Conservation (phyloP, 2,329 filamentous ascomycete genomes). For the Colletotrichum tanaceti region DNA sequence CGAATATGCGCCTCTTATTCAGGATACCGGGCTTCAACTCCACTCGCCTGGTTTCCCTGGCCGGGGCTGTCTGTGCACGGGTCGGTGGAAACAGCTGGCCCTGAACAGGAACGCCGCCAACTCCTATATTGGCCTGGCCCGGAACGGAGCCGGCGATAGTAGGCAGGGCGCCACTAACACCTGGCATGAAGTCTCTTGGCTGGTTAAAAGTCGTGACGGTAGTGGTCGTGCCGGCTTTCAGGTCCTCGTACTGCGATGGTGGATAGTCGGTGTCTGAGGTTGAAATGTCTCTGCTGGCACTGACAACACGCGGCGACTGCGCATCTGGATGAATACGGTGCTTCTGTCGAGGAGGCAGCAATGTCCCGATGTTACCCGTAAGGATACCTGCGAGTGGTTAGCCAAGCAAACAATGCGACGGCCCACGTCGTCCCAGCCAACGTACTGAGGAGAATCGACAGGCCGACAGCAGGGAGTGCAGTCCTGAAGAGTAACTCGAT, state of each 20-base stretch:
- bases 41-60: slow-evolving; percentile 40
- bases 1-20: slow-evolving; percentile 48
- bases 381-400: slow-evolving; percentile 47
- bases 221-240: slow-evolving; percentile 56
- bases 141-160: slow-evolving; percentile 53
- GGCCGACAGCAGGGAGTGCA: slow-evolving; percentile 62
- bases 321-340: slow-evolving; percentile 50
- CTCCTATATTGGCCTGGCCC: slow-evolving; percentile 50
- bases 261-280: slow-evolving; percentile 58
- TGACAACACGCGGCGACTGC: slow-evolving; percentile 52
- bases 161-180: slow-evolving; percentile 49
- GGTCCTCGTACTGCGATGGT: slow-evolving; percentile 60
- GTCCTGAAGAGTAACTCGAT: slow-evolving; percentile 60
- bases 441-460: slow-evolving; percentile 62
- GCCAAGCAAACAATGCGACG: background rate
- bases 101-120: slow-evolving; percentile 54
- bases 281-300: slow-evolving; percentile 51
- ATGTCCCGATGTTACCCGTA: slow-evolving; percentile 52
- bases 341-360: slow-evolving; percentile 48
- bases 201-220: slow-evolving; percentile 53
- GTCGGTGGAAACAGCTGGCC: slow-evolving; percentile 57
- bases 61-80: slow-evolving; percentile 47
- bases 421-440: slow-evolving; percentile 18
- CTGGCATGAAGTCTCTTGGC: slow-evolving; percentile 45
- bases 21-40: slow-evolving; percentile 39